phyloP scores from a whole-genome alignment of 768 basidiomycete species.

The Lactifluus hygrophoroides region DNA sequence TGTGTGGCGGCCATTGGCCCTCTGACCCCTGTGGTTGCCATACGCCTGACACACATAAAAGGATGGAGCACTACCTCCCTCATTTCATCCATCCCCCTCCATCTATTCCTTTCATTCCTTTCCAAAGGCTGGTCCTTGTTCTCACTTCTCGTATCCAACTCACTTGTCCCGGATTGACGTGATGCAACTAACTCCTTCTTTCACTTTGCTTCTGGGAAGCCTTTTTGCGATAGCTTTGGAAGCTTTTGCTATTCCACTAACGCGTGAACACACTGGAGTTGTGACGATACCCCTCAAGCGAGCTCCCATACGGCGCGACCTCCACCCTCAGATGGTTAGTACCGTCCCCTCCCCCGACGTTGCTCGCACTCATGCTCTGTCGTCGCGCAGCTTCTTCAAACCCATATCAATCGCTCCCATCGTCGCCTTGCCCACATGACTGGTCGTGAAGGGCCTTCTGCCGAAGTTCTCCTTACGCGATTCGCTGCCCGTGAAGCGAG shows the following conservation, averaged over 20 bases:
- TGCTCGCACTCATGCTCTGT: no score
- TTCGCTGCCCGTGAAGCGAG: slow-evolving; percentile 34
- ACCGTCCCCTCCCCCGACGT: no score
- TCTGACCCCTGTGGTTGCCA: slow-evolving; percentile 1
- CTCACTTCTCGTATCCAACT: slow-evolving; percentile 33
- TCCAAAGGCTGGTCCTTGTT: slow-evolving; percentile 9
- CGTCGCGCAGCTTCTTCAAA: slow-evolving; percentile 50
- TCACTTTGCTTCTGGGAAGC: slow-evolving; percentile 46
- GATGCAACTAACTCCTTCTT: slow-evolving; percentile 50
- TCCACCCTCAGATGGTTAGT: slow-evolving; percentile 32
- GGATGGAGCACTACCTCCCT: no score
- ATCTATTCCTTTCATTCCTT: slow-evolving; percentile 1
- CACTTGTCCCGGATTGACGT: slow-evolving; percentile 62
- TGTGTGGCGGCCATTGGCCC: background rate
- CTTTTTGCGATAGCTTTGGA: slow-evolving; percentile 35
- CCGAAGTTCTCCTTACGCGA: slow-evolving; percentile 37
- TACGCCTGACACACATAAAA: background rate
- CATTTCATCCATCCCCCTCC: background rate
- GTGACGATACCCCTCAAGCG: slow-evolving; percentile 38
- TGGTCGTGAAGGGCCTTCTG: slow-evolving; percentile 44
- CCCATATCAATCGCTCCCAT: slow-evolving; percentile 57
- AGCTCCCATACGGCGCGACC: slow-evolving; percentile 24
- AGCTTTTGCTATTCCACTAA: slow-evolving; percentile 38
- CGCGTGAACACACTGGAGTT: slow-evolving; percentile 25
- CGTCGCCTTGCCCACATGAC: slow-evolving; percentile 64